phyloP scores from a whole-genome alignment of 2,329 filamentous ascomycete species.

The Sporothrix euskadiensis region DNA sequence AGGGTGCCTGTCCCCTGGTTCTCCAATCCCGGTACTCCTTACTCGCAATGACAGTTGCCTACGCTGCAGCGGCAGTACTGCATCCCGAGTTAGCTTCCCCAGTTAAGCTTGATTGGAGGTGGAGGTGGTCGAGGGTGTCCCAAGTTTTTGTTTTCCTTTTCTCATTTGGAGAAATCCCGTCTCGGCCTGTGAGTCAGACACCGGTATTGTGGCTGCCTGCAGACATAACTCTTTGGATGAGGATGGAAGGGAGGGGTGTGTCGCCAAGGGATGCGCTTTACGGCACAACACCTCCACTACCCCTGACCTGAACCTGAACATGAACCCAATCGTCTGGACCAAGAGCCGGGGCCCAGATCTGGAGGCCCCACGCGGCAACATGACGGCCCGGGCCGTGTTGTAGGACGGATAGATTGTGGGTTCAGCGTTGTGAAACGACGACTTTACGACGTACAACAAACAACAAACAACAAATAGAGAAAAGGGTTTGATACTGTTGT shows the following conservation, averaged over 20 bases:
- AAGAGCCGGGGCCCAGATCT: not conserved
- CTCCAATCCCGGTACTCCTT: not conserved
- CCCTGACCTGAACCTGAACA: too few species aligned
- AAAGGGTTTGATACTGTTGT: not conserved
- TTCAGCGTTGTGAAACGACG: not conserved
- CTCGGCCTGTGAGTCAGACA: not conserved
- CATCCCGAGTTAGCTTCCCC: not conserved
- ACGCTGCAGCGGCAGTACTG: too few species aligned
- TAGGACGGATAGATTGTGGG: not conserved
- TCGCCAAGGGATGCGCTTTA: not conserved
- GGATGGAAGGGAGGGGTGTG: not conserved
- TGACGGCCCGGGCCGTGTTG: not conserved
- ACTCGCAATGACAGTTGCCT: not conserved
- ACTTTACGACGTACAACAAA: not conserved
- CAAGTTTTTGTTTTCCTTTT: not conserved
- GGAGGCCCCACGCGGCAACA: not conserved
- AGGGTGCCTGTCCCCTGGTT: not conserved
- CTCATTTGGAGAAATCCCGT: not conserved
- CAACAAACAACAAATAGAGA: not conserved
- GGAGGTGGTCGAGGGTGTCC: not conserved
- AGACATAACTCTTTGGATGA: not conserved
- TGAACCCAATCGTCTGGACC: not conserved
- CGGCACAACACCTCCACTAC: not conserved
- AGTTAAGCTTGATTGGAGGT: not conserved
- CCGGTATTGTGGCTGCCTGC: not conserved